phyloP scores from a whole-genome alignment of 148 eudicot species.

The Amaranthus palmeri region DNA sequence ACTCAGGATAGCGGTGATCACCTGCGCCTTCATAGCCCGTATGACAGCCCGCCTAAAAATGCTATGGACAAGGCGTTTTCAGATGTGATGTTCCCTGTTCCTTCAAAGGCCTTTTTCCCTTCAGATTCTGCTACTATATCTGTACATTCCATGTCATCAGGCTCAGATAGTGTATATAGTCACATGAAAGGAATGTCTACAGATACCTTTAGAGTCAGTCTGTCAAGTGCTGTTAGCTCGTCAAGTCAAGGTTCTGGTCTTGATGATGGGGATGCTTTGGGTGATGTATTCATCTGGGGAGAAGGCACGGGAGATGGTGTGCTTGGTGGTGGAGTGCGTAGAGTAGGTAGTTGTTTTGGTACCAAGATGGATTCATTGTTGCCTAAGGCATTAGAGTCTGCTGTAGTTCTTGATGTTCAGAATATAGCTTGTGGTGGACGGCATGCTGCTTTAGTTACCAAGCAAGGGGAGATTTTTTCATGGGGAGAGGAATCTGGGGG shows the following conservation, averaged over 20 bases:
- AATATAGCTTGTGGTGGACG: conserved; percentile 92
- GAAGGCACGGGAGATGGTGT: conserved; percentile 89
- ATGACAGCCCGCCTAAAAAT: conserved; percentile 82
- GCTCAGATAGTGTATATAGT: conserved; percentile 73
- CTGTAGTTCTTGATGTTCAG: conserved; percentile 95
- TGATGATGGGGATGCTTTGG: conserved; percentile 92
- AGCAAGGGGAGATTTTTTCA: conserved; percentile 94
- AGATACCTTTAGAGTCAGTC: conserved; percentile 89
- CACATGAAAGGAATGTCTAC: conserved; percentile 67
- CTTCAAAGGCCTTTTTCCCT: conserved; percentile 71
- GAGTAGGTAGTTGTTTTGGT: conserved; percentile 43
- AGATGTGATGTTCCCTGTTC: conserved; percentile 61
- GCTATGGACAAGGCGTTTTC: conserved; percentile 73
- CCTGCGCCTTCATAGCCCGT: conserved; percentile 75
- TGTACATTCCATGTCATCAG: conserved; percentile 80
- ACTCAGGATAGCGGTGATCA: conserved; percentile 75
- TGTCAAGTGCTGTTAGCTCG: conserved; percentile 97
- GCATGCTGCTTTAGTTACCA: conserved; percentile 91
- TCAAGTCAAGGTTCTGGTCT: conserved; percentile 98
- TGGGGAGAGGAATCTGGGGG: conserved; percentile 97
- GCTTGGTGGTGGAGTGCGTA: conserved; percentile 77
- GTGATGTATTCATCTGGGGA: conserved; percentile 97
- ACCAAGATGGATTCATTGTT: conserved; percentile 70
- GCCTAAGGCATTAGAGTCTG: conserved; percentile 94
- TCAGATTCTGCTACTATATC: conserved; percentile 68